These are phyloP conservation scores for Cytospora leucostoma DNA, from an alignment of 2,329 filamentous ascomycete genomes.

Conservation along the genomic window DNA sequence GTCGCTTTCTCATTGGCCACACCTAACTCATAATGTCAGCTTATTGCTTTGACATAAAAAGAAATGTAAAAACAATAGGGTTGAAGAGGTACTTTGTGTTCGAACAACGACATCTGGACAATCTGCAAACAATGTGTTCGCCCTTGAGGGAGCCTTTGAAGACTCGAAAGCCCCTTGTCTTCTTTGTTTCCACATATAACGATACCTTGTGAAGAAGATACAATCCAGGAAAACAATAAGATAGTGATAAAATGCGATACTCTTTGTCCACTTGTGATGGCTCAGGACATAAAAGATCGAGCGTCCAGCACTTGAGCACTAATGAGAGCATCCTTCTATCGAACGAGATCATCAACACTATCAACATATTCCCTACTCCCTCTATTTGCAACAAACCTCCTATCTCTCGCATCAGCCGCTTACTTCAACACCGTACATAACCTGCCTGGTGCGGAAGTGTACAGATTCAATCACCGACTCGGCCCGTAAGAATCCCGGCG, in stretches of 20 bases:
- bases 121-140: no score
- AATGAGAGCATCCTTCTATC: no score
- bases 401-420: not conserved
- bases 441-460: not conserved
- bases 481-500: not conserved
- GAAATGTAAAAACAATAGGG: no score
- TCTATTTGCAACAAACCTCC: not conserved
- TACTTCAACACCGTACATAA: not conserved
- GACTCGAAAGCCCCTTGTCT: not conserved
- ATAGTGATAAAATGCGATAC: not conserved
- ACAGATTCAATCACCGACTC: not conserved
- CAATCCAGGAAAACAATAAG: not conserved
- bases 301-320: not conserved
- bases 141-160: not conserved
- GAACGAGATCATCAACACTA: not conserved
- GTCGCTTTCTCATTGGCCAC: no score
- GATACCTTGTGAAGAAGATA: not conserved
- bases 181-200: not conserved
- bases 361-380: not conserved
- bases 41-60: no score
- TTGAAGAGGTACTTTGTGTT: no score
- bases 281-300: not conserved
- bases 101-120: no score
- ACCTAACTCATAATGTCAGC: no score
- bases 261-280: not conserved